Evolutionary conservation across 306 rosid species (phyloP), one percentile per base, ranked within the genome.

Genomic region (Pterocarpus macrocarpus): DNA sequence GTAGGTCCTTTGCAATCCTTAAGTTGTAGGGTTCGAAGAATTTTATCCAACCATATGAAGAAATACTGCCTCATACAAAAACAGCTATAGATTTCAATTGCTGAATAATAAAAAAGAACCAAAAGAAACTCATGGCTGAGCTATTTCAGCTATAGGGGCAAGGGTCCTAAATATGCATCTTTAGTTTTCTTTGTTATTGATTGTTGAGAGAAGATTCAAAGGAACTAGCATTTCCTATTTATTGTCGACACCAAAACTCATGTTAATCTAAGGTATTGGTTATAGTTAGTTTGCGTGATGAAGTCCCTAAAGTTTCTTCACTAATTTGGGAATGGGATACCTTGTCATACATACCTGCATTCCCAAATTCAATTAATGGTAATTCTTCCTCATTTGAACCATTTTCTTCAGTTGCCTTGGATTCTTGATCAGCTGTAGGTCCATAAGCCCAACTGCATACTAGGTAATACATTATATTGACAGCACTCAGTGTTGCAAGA

Each of bases 381-480:
- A 71, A 33, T 8, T 34, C 84, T 55, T 80, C 86, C 43, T 77
- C 83, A 55, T 64, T 77, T 14, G 73, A 53, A 16, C 16, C 56
- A 57, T 45, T 45, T 12, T 81, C 66, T 35, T 62, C 73, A 62
- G 33, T 38, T 71, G 32, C n/a, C 63, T 22, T 80, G 32, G 66
- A 16, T 38, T 13, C 71, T 72, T 80, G 36, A 80, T 71, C 84
- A 58, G 81, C 79, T 6, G 82, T 44, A 53, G 94, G 89, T 22
- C 92, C 94, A 69, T 87, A 90, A n/a, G 84, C 77, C 92, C 94
- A 81, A 53, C 86, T 81, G 71, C 93, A 87, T 0, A 77, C 16
- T 5, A 85, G 52, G 52, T 55, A 91, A 69, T 84, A 87, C 5
- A 89, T 16, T 5, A 90, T 0, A 77, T 88, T 87, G 35, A 85